Conservation (phyloP, 2,329 filamentous ascomycete species). For the Coniella lustricola region DNA sequence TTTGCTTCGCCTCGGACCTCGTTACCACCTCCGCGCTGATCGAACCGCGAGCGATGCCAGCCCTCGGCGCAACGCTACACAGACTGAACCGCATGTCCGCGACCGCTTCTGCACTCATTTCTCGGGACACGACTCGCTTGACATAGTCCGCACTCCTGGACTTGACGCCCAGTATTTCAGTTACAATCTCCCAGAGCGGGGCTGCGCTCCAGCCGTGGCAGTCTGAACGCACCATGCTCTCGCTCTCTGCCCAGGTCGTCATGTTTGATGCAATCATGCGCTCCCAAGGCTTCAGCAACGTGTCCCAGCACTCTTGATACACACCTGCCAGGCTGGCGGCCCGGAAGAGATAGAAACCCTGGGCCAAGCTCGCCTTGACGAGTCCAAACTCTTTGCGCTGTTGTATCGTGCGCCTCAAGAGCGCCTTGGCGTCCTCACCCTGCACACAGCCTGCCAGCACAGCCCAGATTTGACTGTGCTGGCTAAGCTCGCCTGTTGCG, state of each 20-base stretch:
- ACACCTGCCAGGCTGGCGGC: conserved; percentile 19
- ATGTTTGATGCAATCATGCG: conserved; percentile 20
- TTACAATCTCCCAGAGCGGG: conserved; percentile 20
- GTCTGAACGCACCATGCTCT: conserved; percentile 20
- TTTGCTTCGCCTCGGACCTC: too few species aligned
- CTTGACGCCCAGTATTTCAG: conserved; percentile 14
- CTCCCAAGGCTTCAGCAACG: conserved; percentile 19
- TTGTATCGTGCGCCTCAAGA: conserved; percentile 15
- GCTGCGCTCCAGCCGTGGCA: conserved; percentile 22
- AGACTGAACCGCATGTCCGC: background rate
- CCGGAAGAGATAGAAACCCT: conserved; percentile 21
- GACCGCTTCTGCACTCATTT: background rate
- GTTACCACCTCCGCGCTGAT: background rate
- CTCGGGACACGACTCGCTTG: background rate
- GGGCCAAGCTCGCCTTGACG: conserved; percentile 18
- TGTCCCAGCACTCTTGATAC: conserved; percentile 17
- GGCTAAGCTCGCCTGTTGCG: conserved; percentile 20
- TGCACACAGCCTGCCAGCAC: conserved; percentile 16
- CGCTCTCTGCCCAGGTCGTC: conserved; percentile 23
- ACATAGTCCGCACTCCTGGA: background rate
- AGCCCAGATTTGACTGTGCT: conserved; percentile 27
- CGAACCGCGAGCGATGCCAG: background rate
- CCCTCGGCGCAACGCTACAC: background rate
- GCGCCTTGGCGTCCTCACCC: conserved; percentile 13
- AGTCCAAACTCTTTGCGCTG: conserved; percentile 2